Percentiles rank a stretch among this genome's conserved stretches.
These are phyloP conservation scores for Aspergillus flavus DNA, from an alignment of 2,329 filamentous ascomycete genomes.

Conservation along the genomic window DNA sequence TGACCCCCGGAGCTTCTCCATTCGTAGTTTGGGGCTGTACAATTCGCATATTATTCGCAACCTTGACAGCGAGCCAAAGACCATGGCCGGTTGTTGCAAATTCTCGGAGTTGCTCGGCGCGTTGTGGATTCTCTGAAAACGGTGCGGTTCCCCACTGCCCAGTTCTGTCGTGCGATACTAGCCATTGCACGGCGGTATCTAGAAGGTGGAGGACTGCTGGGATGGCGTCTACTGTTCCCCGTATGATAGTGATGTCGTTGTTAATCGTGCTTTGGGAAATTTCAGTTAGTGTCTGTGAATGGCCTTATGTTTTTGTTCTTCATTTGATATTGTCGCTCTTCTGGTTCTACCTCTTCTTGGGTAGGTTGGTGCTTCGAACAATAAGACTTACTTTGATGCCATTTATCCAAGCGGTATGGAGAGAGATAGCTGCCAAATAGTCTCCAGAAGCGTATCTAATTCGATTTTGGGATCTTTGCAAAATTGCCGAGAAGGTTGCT, in stretches of 20 bases:
- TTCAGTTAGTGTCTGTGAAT: not conserved
- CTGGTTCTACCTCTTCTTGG: not conserved
- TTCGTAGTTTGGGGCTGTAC: not conserved
- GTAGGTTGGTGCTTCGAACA: not conserved
- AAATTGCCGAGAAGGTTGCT: too few species aligned
- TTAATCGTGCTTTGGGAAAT: not conserved
- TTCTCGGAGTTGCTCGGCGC: not conserved
- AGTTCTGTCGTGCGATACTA: not conserved
- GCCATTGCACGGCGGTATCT: not conserved
- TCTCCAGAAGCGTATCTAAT: too few species aligned
- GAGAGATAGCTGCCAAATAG: not conserved
- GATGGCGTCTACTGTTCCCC: not conserved
- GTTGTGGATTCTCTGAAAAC: not conserved
- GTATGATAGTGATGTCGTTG: not conserved
- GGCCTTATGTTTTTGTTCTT: not conserved
- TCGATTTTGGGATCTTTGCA: too few species aligned
- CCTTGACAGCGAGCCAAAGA: not conserved
- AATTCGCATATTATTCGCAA: accelerated
- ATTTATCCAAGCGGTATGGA: not conserved
- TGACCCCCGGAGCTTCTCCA: not conserved
- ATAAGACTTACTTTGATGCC: not conserved
- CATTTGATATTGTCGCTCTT: not conserved
- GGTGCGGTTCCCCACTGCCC: not conserved
- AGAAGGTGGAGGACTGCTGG: not conserved
- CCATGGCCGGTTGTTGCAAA: not conserved